Conservation (phyloP, 2,329 filamentous ascomycete species). For the Fonsecaea erecta region DNA sequence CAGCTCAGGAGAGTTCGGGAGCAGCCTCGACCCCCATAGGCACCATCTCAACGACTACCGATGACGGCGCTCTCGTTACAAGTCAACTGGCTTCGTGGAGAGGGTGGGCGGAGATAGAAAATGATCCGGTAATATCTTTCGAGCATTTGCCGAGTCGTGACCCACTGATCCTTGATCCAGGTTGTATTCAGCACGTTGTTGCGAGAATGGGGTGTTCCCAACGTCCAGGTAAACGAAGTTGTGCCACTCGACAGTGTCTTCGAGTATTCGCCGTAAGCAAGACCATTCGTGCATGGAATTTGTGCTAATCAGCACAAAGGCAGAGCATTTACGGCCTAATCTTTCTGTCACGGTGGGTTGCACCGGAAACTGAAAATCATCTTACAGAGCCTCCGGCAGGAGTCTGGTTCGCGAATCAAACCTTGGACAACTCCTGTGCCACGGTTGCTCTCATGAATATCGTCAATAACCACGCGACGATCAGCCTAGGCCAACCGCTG, state of each 20-base stretch:
- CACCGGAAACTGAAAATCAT: conserved; percentile 58
- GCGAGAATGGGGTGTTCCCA: conserved; percentile 73
- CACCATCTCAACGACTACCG: conserved; percentile 10
- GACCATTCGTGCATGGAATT: conserved; percentile 53
- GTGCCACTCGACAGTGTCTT: conserved; percentile 65
- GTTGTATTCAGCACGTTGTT: conserved; percentile 86
- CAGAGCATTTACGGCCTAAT: conserved; percentile 83
- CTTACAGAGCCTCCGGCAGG: conserved; percentile 63
- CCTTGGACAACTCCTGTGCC: conserved; percentile 82
- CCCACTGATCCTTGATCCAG: conserved; percentile 48
- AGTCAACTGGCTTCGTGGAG: conserved; percentile 38
- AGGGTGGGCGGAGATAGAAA: conserved; percentile 81
- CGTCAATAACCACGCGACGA: conserved; percentile 75
- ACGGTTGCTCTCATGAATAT: conserved; percentile 94
- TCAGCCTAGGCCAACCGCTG: conserved; percentile 73
- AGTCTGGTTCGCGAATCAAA: conserved; percentile 96
- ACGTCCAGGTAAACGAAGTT: conserved; percentile 76
- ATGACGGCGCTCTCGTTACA: conserved; percentile 1
- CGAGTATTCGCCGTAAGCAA: conserved; percentile 28
- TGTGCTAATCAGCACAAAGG: conserved; percentile 46
- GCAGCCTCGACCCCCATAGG: conserved; percentile 15
- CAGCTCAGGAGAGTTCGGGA: conserved; percentile 14
- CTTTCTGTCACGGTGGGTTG: conserved; percentile 78
- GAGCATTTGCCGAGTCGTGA: not conserved
- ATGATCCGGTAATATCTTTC: conserved; percentile 70